A percentile compares a stretch with the other conserved stretches of the same genome.
These are phyloP conservation scores for Pleurotus salmoneostramineus DNA, from an alignment of 768 basidiomycete species.

Conservation along the genomic window DNA sequence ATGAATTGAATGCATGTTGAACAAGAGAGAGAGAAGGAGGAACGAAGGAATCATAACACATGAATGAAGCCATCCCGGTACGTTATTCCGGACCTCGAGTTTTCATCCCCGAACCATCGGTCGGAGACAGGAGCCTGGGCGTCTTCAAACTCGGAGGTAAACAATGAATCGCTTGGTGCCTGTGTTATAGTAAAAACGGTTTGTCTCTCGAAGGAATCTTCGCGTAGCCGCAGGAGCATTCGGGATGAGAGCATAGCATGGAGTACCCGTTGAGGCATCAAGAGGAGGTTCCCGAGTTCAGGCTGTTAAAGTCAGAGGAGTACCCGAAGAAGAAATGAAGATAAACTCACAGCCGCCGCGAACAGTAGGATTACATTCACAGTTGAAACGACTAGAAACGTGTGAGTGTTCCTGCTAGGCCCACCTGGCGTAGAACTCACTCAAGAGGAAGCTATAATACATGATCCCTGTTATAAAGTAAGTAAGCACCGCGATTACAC, in stretches of 20 bases:
- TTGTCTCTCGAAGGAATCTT: background rate
- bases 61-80: no score
- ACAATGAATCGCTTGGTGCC: background rate
- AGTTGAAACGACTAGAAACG: background rate
- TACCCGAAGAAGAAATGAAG: background rate
- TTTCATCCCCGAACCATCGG: background rate
- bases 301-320: background rate
- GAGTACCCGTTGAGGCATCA: background rate
- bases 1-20: no score
- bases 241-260: slow-evolving; percentile 2
- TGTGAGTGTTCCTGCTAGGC: background rate
- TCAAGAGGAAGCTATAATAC: background rate
- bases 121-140: background rate
- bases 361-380: background rate
- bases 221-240: background rate
- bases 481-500: background rate
- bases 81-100: background rate
- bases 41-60: no score
- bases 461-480: background rate
- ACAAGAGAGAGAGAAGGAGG: no score
- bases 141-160: background rate
- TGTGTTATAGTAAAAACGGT: background rate
- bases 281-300: background rate
- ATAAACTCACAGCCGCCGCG: background rate
- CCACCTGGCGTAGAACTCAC: background rate